Conservation (phyloP, 805 yeast genomes). For the Teunomyces stri region DNA sequence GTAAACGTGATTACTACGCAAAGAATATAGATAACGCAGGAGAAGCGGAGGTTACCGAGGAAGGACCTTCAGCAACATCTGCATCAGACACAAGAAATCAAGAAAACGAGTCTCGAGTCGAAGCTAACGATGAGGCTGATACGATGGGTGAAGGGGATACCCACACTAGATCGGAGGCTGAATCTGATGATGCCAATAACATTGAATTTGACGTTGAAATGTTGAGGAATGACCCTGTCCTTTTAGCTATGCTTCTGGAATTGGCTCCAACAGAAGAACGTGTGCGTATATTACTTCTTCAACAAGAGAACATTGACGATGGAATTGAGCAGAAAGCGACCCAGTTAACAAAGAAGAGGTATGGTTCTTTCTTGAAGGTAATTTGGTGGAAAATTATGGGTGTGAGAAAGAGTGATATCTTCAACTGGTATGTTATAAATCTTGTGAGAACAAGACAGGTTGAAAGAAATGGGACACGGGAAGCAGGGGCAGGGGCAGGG, state of each 20-base stretch:
- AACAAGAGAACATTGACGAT: slow-evolving; percentile 37
- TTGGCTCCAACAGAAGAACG: slow-evolving; percentile 41
- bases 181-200: slow-evolving; percentile 9
- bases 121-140: not conserved
- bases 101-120: not conserved
- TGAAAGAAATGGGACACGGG: not conserved
- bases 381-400: slow-evolving; percentile 61
- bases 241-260: slow-evolving; percentile 37
- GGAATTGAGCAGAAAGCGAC: slow-evolving; percentile 47
- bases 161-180: not conserved
- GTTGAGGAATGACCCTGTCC: slow-evolving; percentile 35
- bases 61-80: not conserved
- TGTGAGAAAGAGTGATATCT: slow-evolving; percentile 45
- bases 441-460: not conserved
- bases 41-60: not conserved
- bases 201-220: slow-evolving; percentile 27
- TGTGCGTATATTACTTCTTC: slow-evolving; percentile 16
- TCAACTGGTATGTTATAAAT: slow-evolving; percentile 47
- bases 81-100: not conserved
- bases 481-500: slow-evolving; percentile 16
- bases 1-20: slow-evolving; percentile 65
- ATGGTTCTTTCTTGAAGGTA: slow-evolving; percentile 26
- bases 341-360: slow-evolving; percentile 33
- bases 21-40: not conserved
- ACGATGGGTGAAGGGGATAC: too few species aligned